Evolutionary conservation across 305 asterid genomes (phyloP).

Genomic region (Rubia balearica): DNA sequence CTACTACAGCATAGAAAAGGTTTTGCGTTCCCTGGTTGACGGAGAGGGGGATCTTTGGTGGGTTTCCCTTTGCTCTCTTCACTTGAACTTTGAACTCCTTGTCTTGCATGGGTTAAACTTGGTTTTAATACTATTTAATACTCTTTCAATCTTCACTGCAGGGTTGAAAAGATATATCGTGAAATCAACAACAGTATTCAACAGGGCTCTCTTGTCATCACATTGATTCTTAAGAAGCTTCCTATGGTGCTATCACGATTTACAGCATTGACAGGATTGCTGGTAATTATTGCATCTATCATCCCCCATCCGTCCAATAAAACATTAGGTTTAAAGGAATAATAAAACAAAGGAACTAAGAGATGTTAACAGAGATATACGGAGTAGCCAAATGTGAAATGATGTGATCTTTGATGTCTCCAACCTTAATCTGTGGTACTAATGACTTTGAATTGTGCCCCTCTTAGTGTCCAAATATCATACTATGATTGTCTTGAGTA

Average conservation of each 20-base stretch:
- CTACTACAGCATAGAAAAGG: slow-evolving; percentile 80
- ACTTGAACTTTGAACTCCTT: not conserved
- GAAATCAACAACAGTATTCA: slow-evolving; percentile 80
- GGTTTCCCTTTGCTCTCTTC: slow-evolving; percentile 6
- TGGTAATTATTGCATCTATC: slow-evolving; percentile 41
- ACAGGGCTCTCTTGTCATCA: slow-evolving; percentile 78
- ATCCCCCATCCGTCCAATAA: not conserved
- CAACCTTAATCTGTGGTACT: not conserved
- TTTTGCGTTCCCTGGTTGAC: slow-evolving; percentile 81
- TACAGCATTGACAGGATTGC: slow-evolving; percentile 92
- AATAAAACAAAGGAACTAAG: not conserved
- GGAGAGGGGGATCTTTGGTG: slow-evolving; percentile 98
- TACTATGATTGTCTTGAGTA: not conserved
- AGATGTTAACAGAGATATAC: not conserved
- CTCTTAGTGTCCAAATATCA: not conserved
- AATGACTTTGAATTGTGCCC: not conserved
- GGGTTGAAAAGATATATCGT: slow-evolving; percentile 96
- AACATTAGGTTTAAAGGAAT: not conserved
- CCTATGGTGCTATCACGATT: slow-evolving; percentile 80
- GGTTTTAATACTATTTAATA: not conserved
- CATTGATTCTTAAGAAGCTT: slow-evolving; percentile 70
- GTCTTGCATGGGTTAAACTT: not conserved
- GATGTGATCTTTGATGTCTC: not conserved
- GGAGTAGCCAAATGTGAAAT: not conserved
- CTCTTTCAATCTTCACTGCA: slow-evolving; percentile 26